Percentiles rank a stretch among this genome's conserved stretches.
phyloP scores from a whole-genome alignment of 2,329 filamentous ascomycete species.

The Rhexocercosporidium sp. region DNA sequence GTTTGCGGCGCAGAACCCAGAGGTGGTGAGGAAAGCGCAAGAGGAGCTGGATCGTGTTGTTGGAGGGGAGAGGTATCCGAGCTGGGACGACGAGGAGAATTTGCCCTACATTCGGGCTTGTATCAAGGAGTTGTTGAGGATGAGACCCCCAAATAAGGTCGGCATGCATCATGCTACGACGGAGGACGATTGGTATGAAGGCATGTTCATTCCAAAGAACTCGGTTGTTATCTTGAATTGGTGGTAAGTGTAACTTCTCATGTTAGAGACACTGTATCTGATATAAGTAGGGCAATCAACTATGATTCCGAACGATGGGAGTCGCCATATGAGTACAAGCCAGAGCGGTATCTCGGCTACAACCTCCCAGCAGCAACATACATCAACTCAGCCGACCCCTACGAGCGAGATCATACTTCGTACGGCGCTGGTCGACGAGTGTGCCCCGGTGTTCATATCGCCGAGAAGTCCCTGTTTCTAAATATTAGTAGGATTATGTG shows the following conservation, averaged over 20 bases:
- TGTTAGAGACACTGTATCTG: neutral
- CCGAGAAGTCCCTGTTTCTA: slow-evolving; percentile 51
- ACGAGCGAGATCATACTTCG: slow-evolving; percentile 44
- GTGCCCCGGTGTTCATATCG: slow-evolving; percentile 62
- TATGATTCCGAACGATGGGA: slow-evolving; percentile 46
- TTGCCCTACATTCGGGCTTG: slow-evolving; percentile 52
- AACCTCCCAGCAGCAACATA: slow-evolving; percentile 22
- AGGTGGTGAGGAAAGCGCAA: slow-evolving; percentile 40
- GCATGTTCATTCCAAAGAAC: slow-evolving; percentile 29
- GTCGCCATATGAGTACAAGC: slow-evolving; percentile 51
- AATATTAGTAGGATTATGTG: slow-evolving; percentile 56
- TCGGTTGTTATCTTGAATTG: slow-evolving; percentile 45
- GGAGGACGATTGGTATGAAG: slow-evolving; percentile 59
- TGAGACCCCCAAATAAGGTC: slow-evolving; percentile 51
- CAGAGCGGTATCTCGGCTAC: slow-evolving; percentile 46
- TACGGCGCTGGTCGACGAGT: slow-evolving; percentile 50
- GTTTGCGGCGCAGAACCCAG: slow-evolving; percentile 30
- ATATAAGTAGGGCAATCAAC: slow-evolving; percentile 42
- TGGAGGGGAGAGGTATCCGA: slow-evolving; percentile 52
- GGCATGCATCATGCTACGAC: slow-evolving; percentile 60
- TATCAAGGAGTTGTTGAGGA: slow-evolving; percentile 53
- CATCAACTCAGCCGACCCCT: slow-evolving; percentile 18
- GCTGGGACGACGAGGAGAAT: slow-evolving; percentile 49
- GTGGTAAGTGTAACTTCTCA: slow-evolving; percentile 21
- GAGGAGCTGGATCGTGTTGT: slow-evolving; percentile 54